Conservation (phyloP, 257 asterid genomes). For the Handroanthus guayacan region DNA sequence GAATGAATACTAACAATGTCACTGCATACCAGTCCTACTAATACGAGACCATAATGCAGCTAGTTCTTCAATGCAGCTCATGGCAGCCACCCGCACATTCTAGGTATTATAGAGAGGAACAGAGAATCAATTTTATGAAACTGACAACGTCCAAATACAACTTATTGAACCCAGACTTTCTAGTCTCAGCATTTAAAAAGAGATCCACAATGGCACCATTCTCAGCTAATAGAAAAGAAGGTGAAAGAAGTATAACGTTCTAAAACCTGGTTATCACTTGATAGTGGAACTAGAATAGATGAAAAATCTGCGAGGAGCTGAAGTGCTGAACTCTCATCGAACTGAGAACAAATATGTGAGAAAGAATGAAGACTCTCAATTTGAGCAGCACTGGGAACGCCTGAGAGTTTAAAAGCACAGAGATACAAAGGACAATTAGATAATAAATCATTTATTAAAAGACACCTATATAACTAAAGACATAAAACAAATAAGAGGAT, state of each 20-base stretch:
- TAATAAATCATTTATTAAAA: slow-evolving; percentile 16
- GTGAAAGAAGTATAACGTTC: slow-evolving; percentile 9
- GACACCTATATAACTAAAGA: background rate
- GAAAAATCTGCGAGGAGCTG: slow-evolving; percentile 71
- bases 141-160: background rate
- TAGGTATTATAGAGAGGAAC: slow-evolving; percentile 29
- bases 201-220: background rate
- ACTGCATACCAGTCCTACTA: slow-evolving; percentile 59
- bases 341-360: slow-evolving; percentile 58
- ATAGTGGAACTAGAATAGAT: slow-evolving; percentile 73
- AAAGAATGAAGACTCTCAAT: slow-evolving; percentile 69
- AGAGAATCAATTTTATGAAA: slow-evolving; percentile 27
- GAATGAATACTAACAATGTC: background rate
- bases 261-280: slow-evolving; percentile 80
- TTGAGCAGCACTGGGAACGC: slow-evolving; percentile 63
- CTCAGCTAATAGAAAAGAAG: background rate
- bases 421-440: slow-evolving; percentile 31
- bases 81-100: slow-evolving; percentile 78
- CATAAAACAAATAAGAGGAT: background rate
- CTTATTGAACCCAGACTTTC: background rate
- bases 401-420: slow-evolving; percentile 51
- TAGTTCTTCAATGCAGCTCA: slow-evolving; percentile 71
- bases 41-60: slow-evolving; percentile 50
- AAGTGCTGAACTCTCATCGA: slow-evolving; percentile 55
- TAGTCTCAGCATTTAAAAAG: background rate